Evolutionary conservation across 2,329 filamentous ascomycete species (phyloP).

Genomic region (Penicillium thymicola): DNA sequence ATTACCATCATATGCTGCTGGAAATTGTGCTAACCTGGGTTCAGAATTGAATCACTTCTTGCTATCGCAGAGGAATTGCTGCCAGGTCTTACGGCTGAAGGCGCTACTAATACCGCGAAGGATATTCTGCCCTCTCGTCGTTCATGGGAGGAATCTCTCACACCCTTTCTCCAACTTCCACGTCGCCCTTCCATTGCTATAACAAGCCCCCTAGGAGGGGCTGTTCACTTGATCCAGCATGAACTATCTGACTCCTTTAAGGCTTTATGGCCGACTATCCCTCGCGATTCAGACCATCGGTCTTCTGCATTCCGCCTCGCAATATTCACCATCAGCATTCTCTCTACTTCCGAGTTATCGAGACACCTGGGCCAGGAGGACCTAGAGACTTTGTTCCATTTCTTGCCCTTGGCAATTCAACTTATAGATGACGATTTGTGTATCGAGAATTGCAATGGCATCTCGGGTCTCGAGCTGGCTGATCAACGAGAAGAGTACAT

Average conservation of each 20-base stretch:
- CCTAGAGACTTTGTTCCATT: slow-evolving; percentile 45
- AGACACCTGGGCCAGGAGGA: slow-evolving; percentile 31
- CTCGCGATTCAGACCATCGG: slow-evolving; percentile 65
- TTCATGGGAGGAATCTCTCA: slow-evolving; percentile 65
- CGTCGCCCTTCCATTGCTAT: slow-evolving; percentile 63
- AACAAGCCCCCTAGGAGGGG: slow-evolving; percentile 68
- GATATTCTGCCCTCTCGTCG: slow-evolving; percentile 61
- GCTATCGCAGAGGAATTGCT: slow-evolving; percentile 52
- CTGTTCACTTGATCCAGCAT: slow-evolving; percentile 59
- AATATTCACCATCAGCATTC: slow-evolving; percentile 62
- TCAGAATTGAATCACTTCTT: slow-evolving; percentile 56
- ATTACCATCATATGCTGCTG: slow-evolving; percentile 25
- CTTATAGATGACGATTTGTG: slow-evolving; percentile 60
- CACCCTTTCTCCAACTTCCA: slow-evolving; percentile 46
- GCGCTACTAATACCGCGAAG: slow-evolving; percentile 26
- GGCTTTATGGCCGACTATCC: slow-evolving; percentile 32
- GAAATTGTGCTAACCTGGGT: not conserved
- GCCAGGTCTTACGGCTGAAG: slow-evolving; percentile 30
- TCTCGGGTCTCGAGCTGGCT: slow-evolving; percentile 48
- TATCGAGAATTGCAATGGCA: slow-evolving; percentile 53
- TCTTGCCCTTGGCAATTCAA: slow-evolving; percentile 54
- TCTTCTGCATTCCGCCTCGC: slow-evolving; percentile 74
- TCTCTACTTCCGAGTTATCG: slow-evolving; percentile 45
- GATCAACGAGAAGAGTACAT: slow-evolving; percentile 54
- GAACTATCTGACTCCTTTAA: slow-evolving; percentile 26